phyloP scores from a whole-genome alignment of 2,329 filamentous ascomycete genomes.

The Neonectria ditissima region DNA sequence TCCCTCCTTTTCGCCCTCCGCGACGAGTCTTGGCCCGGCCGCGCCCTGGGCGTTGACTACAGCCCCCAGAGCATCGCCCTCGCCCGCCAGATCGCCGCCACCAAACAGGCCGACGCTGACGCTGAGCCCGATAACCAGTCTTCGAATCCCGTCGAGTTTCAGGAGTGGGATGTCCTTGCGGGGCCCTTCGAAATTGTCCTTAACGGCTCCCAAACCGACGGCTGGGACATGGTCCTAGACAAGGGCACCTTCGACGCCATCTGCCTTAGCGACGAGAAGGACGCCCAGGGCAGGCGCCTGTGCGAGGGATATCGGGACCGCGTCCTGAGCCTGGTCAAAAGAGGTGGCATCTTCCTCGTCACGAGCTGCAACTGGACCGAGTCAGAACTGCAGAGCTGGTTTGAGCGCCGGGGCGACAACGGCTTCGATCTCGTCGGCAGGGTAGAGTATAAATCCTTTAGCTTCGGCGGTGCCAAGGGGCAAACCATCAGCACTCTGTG shows the following conservation, averaged over 20 bases:
- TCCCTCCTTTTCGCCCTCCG: slow-evolving; percentile 87
- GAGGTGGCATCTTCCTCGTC: slow-evolving; percentile 80
- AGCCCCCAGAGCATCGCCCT: slow-evolving; percentile 79
- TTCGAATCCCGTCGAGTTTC: slow-evolving; percentile 54
- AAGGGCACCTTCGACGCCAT: slow-evolving; percentile 99
- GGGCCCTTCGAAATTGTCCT: slow-evolving; percentile 53
- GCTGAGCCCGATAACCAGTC: slow-evolving; percentile 42
- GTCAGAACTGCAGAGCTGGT: slow-evolving; percentile 84
- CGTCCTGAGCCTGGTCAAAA: slow-evolving; percentile 75
- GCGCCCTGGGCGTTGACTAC: slow-evolving; percentile 91
- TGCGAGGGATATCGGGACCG: slow-evolving; percentile 81
- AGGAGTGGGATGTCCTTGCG: slow-evolving; percentile 73
- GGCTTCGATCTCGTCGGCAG: slow-evolving; percentile 72
- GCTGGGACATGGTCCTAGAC: slow-evolving; percentile 94
- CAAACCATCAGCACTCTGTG: slow-evolving; percentile 90
- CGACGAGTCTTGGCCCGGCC: slow-evolving; percentile 71
- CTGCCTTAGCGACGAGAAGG: slow-evolving; percentile 73
- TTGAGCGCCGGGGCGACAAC: slow-evolving; percentile 60
- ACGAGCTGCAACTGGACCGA: slow-evolving; percentile 99
- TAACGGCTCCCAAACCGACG: slow-evolving; percentile 51
- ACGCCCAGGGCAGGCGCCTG: slow-evolving; percentile 67
- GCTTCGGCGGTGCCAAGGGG: slow-evolving; percentile 88
- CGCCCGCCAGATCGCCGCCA: slow-evolving; percentile 71
- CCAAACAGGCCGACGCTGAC: slow-evolving; percentile 33
- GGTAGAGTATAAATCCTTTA: slow-evolving; percentile 87